A percentile compares a stretch with the other conserved stretches of the same genome.
phyloP scores from a whole-genome alignment of 2,329 filamentous ascomycete species.

The Cryphonectria naterciae region DNA sequence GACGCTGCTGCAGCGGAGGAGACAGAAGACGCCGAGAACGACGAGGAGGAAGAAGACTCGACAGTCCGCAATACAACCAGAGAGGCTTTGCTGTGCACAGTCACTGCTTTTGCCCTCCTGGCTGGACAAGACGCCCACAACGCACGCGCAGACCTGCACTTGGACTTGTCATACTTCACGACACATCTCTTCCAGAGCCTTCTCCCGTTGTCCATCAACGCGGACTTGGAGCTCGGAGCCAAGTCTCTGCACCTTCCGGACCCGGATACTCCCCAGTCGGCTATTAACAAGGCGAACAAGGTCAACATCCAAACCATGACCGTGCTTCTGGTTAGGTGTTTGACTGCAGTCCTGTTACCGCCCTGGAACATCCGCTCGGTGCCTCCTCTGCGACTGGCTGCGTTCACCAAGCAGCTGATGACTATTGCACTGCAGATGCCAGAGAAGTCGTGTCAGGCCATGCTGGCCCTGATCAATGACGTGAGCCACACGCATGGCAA shows the following conservation, averaged over 20 bases:
- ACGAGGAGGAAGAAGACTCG: slow-evolving; percentile 53
- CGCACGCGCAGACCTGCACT: slow-evolving; percentile 76
- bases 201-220: slow-evolving; percentile 75
- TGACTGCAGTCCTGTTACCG: slow-evolving; percentile 81
- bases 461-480: slow-evolving; percentile 76
- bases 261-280: slow-evolving; percentile 54
- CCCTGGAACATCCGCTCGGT: slow-evolving; percentile 72
- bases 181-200: slow-evolving; percentile 90
- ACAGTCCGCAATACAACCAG: slow-evolving; percentile 74
- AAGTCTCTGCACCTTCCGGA: slow-evolving; percentile 75
- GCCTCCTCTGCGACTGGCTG: slow-evolving; percentile 83
- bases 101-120: slow-evolving; percentile 94
- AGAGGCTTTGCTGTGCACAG: slow-evolving; percentile 89
- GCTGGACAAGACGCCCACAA: slow-evolving; percentile 92
- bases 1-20: slow-evolving; percentile 55
- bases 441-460: slow-evolving; percentile 83
- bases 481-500: slow-evolving; percentile 80
- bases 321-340: slow-evolving; percentile 84
- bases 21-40: slow-evolving; percentile 48
- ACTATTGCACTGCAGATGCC: slow-evolving; percentile 81
- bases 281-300: slow-evolving; percentile 55
- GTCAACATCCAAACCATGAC: slow-evolving; percentile 96
- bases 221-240: slow-evolving; percentile 81
- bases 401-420: slow-evolving; percentile 91
- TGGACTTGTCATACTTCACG: slow-evolving; percentile 95